These are phyloP conservation scores for Cephalotrichum gorgonifer DNA, from an alignment of 2,329 filamentous ascomycete genomes.

Conservation along the genomic window DNA sequence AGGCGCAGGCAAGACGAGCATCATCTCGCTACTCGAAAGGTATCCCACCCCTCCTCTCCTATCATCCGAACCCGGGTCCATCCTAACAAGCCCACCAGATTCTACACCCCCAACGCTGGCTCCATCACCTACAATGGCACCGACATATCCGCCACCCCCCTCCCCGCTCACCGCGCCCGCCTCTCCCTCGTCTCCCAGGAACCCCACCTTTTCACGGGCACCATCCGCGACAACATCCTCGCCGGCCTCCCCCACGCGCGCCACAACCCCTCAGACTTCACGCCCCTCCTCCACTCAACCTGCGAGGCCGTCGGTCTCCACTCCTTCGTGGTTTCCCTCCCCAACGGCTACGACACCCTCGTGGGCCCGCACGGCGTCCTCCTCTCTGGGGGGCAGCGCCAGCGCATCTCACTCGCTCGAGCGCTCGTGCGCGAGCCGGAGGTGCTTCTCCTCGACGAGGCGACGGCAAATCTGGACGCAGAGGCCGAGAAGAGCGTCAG, in stretches of 20 bases:
- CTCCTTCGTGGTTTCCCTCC: constrained; percentile 64
- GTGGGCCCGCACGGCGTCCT: constrained; percentile 55
- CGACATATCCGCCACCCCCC: constrained; percentile 28
- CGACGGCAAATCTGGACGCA: constrained; percentile 53
- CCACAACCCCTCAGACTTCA: background rate
- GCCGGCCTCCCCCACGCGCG: constrained; percentile 20
- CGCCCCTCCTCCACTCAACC: constrained; percentile 5
- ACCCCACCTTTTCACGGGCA: constrained; percentile 28
- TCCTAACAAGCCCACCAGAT: constrained; percentile 9
- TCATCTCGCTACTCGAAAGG: constrained; percentile 17
- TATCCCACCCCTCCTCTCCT: constrained; percentile 8
- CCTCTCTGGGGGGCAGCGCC: constrained; percentile 55
- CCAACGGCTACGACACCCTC: constrained; percentile 40
- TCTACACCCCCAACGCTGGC: constrained; percentile 33
- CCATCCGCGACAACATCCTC: constrained; percentile 59
- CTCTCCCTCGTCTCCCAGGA: constrained; percentile 50
- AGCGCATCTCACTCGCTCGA: constrained; percentile 55
- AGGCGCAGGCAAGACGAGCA: constrained; percentile 17
- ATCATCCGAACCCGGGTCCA: background rate
- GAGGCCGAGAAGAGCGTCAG: constrained; percentile 46
- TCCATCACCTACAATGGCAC: constrained; percentile 33
- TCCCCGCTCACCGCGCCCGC: constrained; percentile 38
- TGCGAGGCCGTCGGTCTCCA: constrained; percentile 55
- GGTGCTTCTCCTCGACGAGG: constrained; percentile 58
- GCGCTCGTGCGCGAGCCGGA: constrained; percentile 50